phyloP scores from a whole-genome alignment of 2,329 filamentous ascomycete species.

The Aspergillus proliferans region DNA sequence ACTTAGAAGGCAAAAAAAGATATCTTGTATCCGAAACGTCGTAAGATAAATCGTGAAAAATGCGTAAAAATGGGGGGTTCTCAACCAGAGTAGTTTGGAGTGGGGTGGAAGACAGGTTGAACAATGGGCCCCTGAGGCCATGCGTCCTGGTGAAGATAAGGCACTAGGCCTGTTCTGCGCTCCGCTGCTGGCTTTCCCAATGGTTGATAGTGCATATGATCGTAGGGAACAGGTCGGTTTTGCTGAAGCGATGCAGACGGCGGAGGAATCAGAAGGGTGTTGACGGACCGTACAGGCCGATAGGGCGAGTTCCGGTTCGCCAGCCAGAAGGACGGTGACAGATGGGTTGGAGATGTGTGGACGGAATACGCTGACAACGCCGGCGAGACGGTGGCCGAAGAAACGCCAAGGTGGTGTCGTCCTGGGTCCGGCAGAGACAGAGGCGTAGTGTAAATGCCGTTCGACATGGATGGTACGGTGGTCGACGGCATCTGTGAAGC shows the following conservation, averaged over 20 bases:
- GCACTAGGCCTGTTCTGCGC: conserved; percentile 62
- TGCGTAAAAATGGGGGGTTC: conserved; percentile 1
- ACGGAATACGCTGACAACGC: conserved; percentile 59
- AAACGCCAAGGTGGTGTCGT: conserved; percentile 44
- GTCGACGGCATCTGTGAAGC: conserved; percentile 35
- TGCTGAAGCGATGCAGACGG: conserved; percentile 72
- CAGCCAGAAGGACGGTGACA: conserved; percentile 82
- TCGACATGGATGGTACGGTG: conserved; percentile 22
- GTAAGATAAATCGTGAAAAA: conserved; percentile 22
- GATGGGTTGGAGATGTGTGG: conserved; percentile 58
- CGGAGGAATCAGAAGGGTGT: conserved; percentile 83
- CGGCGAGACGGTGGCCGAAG: conserved; percentile 59
- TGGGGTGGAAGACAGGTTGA: conserved; percentile 26
- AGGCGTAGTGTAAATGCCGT: conserved; percentile 24
- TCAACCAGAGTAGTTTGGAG: conserved; percentile 24
- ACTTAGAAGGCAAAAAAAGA: conserved; percentile 2
- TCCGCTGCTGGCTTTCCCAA: conserved; percentile 63
- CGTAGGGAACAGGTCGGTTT: conserved; percentile 58
- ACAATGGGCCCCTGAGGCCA: conserved; percentile 31
- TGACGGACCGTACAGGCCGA: conserved; percentile 80
- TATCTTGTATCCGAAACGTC: conserved; percentile 14
- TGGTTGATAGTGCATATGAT: conserved; percentile 78
- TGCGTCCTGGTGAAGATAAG: conserved; percentile 44
- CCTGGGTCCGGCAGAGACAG: conserved; percentile 28
- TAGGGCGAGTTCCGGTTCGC: conserved; percentile 88